Conservation (phyloP, 768 basidiomycete species). For the Pholiota conissans region DNA sequence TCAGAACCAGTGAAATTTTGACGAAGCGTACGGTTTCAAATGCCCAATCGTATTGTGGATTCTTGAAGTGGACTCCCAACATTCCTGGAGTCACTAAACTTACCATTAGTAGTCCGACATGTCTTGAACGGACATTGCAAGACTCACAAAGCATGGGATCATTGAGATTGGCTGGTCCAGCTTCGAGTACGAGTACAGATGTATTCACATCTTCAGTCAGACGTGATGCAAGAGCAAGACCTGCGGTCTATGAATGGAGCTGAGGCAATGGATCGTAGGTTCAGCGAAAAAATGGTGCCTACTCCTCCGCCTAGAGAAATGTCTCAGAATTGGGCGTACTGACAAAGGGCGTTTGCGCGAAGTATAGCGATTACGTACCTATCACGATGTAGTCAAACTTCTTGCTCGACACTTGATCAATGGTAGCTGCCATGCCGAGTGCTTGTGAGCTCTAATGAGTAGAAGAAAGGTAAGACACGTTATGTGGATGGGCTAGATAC, state of each 20-base stretch:
- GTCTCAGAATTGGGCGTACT: not conserved
- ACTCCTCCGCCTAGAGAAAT: constrained; percentile 1
- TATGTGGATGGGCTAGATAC: too few relatives aligned
- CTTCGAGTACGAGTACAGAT: constrained; percentile 37
- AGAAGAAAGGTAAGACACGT: too few relatives aligned
- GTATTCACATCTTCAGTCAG: constrained; percentile 28
- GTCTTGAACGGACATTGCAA: not conserved
- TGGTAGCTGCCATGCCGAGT: not conserved
- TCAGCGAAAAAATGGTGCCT: not conserved
- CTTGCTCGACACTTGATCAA: constrained; percentile 22
- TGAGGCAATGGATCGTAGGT: not conserved
- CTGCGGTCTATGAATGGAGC: constrained; percentile 3
- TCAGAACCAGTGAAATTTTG: too few relatives aligned
- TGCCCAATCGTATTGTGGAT: constrained; percentile 35
- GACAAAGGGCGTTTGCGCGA: too few relatives aligned
- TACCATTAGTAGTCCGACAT: not conserved
- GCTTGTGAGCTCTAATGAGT: too few relatives aligned
- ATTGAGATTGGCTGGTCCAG: constrained; percentile 27
- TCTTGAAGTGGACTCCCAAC: constrained; percentile 5
- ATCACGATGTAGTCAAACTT: constrained; percentile 32
- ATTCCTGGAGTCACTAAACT: not conserved
- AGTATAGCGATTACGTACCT: constrained; percentile 23
- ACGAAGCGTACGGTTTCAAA: constrained; percentile 26
- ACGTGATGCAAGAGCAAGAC: constrained; percentile 26
- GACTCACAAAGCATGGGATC: constrained; percentile 24